These are phyloP conservation scores for Crithidia thermophila DNA, from an alignment of 208 protist species.

Conservation along the genomic window DNA sequence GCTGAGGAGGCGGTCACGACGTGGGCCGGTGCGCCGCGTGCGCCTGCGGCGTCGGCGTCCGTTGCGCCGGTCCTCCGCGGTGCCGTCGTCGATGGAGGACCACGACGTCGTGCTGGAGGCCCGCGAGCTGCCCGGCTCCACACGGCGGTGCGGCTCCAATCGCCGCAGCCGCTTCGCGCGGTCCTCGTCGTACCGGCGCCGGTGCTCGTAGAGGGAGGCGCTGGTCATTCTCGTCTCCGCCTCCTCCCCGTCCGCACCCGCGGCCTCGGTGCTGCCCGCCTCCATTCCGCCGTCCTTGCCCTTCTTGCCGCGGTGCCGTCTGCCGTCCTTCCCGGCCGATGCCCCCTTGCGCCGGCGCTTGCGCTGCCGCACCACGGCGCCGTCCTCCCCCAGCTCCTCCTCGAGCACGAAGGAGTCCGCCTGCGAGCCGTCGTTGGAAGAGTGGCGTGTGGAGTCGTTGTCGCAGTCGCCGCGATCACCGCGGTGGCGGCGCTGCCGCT, in stretches of 20 bases:
- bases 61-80: conserved; percentile 15
- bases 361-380: conserved; percentile 38
- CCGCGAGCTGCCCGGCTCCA: conserved; percentile 19
- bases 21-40: conserved; percentile 20
- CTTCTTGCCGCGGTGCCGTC: conserved; percentile 10
- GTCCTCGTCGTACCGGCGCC: conserved; percentile 31
- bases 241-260: background rate
- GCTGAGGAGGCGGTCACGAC: conserved; percentile 8
- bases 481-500: background rate
- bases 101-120: conserved; percentile 42
- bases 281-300: conserved; percentile 1
- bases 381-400: conserved; percentile 51
- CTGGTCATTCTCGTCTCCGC: background rate
- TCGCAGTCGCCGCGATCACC: background rate
- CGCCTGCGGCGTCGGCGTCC: conserved; percentile 23
- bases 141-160: conserved; percentile 29
- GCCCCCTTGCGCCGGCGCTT: conserved; percentile 11
- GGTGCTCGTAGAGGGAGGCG: conserved; percentile 1
- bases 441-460: background rate
- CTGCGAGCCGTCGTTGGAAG: conserved; percentile 7
- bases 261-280: background rate
- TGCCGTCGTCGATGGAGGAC: conserved; percentile 34
- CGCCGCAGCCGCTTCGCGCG: conserved; percentile 37
- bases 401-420: conserved; percentile 46
- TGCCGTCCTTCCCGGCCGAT: background rate